Evolutionary conservation across 768 basidiomycete species (phyloP), one percentile per base, ranked within the genome.

Genomic region (Strobilomyces dryophilus): DNA sequence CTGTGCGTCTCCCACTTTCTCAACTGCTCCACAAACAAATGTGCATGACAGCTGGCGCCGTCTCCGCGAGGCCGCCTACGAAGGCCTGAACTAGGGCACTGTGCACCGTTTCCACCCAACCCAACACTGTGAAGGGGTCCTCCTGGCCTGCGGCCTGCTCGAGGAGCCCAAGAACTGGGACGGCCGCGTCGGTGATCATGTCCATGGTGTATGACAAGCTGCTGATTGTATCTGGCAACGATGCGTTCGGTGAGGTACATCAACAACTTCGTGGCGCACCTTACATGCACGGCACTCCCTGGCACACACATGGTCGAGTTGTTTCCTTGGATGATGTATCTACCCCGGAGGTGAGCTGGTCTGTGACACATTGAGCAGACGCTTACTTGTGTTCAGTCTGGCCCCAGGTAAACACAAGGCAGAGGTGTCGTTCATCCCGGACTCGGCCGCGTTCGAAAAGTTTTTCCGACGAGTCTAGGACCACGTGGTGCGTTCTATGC

Each of bases 231-330:
- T 54, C 53, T 1, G 53, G 53, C 29, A 54, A 52, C 24, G 31
- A 51, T 18, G 8, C 24, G 9, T 41, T 49, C n/a, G 5, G 53
- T 54, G 7, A 45, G 41, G 8, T 10, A 53, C 12, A 47, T 72
- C 35, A 52, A 41, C 12, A 53, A 58, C 14, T 61, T 72, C 15
- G 56, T 66, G 10, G 40, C 56, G 8, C 63, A 70, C 10, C 49
- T 74, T 18, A 67, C 67, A 14, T 58, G 59, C 10, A 71, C 75
- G 3, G 64, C 66, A 8, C 61, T 65, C 34, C 74, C 74, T 37
- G 75, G 75, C 3, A 60, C 65, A 29, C 68, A 68, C 53, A 29
- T 71, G 27, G 72, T 73, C 18, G 74, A 74, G 51, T 63, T 69
- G 44, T 70, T 74, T 47, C 66, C 71, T 2, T 66, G 60, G 52